These are phyloP conservation scores for Thalassiosira gravida DNA, from an alignment of 352 stramenopile species.

Conservation along the genomic window DNA sequence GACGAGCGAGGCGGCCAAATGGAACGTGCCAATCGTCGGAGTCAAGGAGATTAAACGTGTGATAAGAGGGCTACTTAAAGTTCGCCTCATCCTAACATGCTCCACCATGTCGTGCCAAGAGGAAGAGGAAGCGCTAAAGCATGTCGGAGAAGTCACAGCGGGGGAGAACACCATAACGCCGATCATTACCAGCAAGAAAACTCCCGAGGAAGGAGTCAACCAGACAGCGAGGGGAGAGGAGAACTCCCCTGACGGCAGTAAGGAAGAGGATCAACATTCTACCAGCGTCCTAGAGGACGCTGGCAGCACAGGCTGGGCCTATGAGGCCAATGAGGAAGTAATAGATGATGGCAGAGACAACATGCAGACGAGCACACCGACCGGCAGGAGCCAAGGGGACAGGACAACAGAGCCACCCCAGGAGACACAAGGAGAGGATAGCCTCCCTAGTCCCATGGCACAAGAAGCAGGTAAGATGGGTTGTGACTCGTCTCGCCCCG, in stretches of 20 bases:
- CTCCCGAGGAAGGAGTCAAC: neutral
- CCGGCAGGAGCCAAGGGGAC: constrained; percentile 2
- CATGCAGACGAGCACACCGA: constrained; percentile 1
- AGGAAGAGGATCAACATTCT: neutral
- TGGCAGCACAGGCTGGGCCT: neutral
- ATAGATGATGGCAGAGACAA: neutral
- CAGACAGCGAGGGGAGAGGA: neutral
- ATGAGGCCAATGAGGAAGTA: neutral
- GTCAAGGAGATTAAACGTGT: neutral
- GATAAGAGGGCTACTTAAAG: neutral
- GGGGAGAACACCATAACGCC: neutral
- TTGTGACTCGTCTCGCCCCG: neutral
- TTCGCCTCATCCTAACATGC: neutral
- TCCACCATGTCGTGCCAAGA: neutral
- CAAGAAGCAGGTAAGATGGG: constrained; percentile 1
- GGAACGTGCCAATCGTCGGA: neutral
- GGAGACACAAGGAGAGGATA: neutral
- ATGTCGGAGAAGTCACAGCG: neutral
- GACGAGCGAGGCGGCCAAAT: neutral
- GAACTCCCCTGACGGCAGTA: neutral
- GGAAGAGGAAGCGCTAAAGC: neutral
- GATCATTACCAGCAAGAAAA: neutral
- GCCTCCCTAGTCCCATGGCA: neutral
- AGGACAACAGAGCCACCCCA: neutral
- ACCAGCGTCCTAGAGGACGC: neutral